These are phyloP conservation scores for Streptanthus diversifolius DNA, from an alignment of 345 rosid species.

Conservation along the genomic window DNA sequence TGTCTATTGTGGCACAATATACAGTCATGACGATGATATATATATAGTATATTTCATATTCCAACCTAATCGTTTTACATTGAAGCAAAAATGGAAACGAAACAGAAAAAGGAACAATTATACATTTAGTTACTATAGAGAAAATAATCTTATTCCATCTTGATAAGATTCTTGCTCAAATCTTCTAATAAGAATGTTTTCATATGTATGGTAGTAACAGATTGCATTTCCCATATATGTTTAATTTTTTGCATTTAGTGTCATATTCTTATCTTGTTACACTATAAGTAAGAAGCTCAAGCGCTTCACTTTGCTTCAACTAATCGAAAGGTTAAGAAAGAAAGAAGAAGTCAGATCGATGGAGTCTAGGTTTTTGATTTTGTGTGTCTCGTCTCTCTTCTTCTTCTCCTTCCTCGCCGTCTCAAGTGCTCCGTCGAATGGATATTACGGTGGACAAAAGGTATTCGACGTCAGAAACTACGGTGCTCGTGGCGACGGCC, in stretches of 20 bases:
- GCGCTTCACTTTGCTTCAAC: conserved; percentile 4
- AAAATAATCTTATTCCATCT: conserved; percentile 18
- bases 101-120: not conserved
- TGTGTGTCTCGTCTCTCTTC: not conserved
- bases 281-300: conserved; percentile 25
- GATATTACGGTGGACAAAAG: not conserved
- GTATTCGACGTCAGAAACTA: conserved; percentile 32
- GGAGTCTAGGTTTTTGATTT: conserved; percentile 19
- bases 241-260: not conserved
- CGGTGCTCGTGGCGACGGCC: conserved; percentile 32
- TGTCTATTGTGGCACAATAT: not conserved
- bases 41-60: not conserved
- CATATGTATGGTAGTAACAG: not conserved
- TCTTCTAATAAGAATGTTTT: not conserved
- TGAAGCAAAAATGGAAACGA: not conserved
- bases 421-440: not conserved
- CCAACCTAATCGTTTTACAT: not conserved
- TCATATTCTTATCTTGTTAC: not conserved
- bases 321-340: not conserved
- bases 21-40: not conserved
- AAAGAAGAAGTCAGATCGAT: not conserved
- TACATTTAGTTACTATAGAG: not conserved
- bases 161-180: not conserved
- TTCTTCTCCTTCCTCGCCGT: conserved; percentile 19
- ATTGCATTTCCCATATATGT: conserved; percentile 4